These are phyloP conservation scores for Wallacemonas sp. DNA, from an alignment of 208 protist species.

Conservation along the genomic window DNA sequence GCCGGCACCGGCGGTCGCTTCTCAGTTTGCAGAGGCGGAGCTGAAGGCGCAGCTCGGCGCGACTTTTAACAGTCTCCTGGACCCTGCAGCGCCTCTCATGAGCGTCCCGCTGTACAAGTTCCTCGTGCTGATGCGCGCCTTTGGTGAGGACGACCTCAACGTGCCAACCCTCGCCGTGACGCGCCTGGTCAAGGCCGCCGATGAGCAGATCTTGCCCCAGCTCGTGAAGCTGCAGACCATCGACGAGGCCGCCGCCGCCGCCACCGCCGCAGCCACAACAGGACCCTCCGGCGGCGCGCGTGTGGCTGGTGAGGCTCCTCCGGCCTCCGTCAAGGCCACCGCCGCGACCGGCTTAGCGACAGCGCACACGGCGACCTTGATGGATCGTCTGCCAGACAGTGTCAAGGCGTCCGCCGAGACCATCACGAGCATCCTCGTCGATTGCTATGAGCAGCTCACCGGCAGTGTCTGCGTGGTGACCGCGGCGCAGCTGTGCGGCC, in stretches of 20 bases:
- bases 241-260: neutral
- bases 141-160: slow-evolving; percentile 15
- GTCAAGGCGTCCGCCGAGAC: slow-evolving; percentile 16
- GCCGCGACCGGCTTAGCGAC: too few relatives aligned
- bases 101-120: slow-evolving; percentile 49
- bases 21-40: neutral
- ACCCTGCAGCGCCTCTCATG: slow-evolving; percentile 7
- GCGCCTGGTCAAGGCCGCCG: slow-evolving; percentile 43
- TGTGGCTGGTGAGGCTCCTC: neutral
- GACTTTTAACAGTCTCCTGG: slow-evolving; percentile 12
- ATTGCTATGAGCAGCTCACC: slow-evolving; percentile 68
- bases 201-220: slow-evolving; percentile 27
- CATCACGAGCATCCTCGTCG: slow-evolving; percentile 44
- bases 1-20: neutral
- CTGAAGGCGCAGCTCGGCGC: neutral
- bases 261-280: neutral
- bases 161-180: slow-evolving; percentile 29
- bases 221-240: neutral
- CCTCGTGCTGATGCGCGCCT: slow-evolving; percentile 60
- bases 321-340: neutral
- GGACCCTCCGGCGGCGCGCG: neutral
- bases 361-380: neutral
- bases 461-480: slow-evolving; percentile 43
- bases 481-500: slow-evolving; percentile 45
- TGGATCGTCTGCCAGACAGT: slow-evolving; percentile 14